Conservation (phyloP, 768 basidiomycete species). For the Suillus luteus region DNA sequence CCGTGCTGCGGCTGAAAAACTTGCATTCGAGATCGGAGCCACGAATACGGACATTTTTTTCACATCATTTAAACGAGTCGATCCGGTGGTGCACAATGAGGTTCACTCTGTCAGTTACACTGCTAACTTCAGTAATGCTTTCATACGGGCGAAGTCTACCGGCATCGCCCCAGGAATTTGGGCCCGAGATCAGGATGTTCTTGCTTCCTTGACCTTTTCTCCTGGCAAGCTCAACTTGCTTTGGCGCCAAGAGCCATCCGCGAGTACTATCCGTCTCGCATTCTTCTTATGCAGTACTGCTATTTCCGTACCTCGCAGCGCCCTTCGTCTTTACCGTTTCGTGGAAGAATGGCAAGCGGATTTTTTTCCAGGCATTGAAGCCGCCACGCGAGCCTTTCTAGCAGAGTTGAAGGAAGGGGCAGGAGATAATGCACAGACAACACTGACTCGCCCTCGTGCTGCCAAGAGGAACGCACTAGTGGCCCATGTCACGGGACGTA, state of each 20-base stretch:
- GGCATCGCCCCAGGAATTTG: slow-evolving; percentile 39
- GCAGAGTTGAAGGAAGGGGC: slow-evolving; percentile 51
- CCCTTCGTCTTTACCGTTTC: slow-evolving; percentile 75
- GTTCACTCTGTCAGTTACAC: slow-evolving; percentile 2
- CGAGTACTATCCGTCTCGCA: slow-evolving; percentile 44
- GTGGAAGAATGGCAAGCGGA: slow-evolving; percentile 82
- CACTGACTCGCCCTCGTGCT: slow-evolving; percentile 30
- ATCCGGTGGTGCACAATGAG: slow-evolving; percentile 4
- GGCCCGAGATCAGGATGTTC: slow-evolving; percentile 50
- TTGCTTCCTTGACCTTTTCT: slow-evolving; percentile 60
- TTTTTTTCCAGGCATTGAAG: slow-evolving; percentile 74
- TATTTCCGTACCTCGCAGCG: slow-evolving; percentile 76
- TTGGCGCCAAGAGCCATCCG: slow-evolving; percentile 46
- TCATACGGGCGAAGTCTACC: slow-evolving; percentile 58
- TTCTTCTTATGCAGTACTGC: slow-evolving; percentile 48
- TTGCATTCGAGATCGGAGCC: slow-evolving; percentile 62
- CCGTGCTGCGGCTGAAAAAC: slow-evolving; percentile 70
- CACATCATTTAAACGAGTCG: slow-evolving; percentile 31
- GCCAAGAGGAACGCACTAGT: slow-evolving; percentile 19
- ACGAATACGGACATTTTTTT: slow-evolving; percentile 41
- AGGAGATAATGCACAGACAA: slow-evolving; percentile 39
- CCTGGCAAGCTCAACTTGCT: slow-evolving; percentile 49
- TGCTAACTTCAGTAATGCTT: slow-evolving; percentile 41
- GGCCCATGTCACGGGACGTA: slow-evolving; percentile 53
- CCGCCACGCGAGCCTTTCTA: slow-evolving; percentile 62